phyloP scores from a whole-genome alignment of 192 early-diverging fungal genomes.

The Rhizophagus sp. region DNA sequence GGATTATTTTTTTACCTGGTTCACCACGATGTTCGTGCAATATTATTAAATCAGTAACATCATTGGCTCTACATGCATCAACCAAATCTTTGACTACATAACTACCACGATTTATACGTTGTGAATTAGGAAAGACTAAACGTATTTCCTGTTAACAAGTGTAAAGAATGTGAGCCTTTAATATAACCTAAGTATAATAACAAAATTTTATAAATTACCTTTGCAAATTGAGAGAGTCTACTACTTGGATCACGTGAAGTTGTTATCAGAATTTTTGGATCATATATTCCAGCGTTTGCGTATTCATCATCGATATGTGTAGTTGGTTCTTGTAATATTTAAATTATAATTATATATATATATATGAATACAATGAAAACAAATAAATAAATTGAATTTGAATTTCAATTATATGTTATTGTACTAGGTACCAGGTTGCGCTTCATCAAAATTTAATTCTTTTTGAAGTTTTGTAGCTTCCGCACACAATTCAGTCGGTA shows the following conservation, averaged over 20 bases:
- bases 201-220: conserved; percentile 42
- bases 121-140: conserved; percentile 92
- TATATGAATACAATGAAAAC: too few species aligned
- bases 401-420: background rate
- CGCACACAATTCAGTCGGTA: conserved; percentile 84
- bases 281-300: conserved; percentile 85
- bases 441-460: conserved; percentile 88
- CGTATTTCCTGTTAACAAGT: conserved; percentile 72
- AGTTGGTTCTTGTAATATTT: conserved; percentile 48
- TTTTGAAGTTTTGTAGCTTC: conserved; percentile 74
- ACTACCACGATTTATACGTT: conserved; percentile 96
- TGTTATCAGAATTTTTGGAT: conserved; percentile 96
- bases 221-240: conserved; percentile 93
- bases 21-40: conserved; percentile 94
- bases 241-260: conserved; percentile 93
- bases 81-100: conserved; percentile 96
- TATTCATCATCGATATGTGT: conserved; percentile 98
- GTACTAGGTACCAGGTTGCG: conserved; percentile 61
- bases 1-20: conserved; percentile 64
- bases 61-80: conserved; percentile 91
- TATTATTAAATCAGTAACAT: conserved; percentile 94
- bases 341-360: too few species aligned
- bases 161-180: too few species aligned
- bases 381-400: too few species aligned
- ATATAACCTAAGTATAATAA: background rate